Evolutionary conservation across 352 stramenopile genomes (phyloP).

Genomic region (Phytophthora ramorum): DNA sequence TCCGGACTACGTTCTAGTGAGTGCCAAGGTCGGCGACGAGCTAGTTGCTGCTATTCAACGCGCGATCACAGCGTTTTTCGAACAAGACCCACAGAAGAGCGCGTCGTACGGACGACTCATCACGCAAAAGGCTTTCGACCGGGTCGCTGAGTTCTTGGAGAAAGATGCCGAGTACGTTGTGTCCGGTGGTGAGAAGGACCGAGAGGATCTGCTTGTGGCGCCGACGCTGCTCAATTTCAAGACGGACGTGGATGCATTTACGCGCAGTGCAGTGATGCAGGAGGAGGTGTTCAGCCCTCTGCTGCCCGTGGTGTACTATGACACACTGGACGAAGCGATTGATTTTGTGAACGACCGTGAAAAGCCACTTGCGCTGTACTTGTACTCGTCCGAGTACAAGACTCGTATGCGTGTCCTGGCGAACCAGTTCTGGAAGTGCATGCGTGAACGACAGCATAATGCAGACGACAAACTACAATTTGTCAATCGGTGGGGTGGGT

Average conservation of each 20-base stretch:
- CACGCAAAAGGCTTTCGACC: slow-evolving; percentile 58
- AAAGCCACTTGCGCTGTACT: slow-evolving; percentile 89
- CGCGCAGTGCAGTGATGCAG: slow-evolving; percentile 73
- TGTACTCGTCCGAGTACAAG: slow-evolving; percentile 68
- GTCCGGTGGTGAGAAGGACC: slow-evolving; percentile 67
- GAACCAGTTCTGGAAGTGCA: slow-evolving; percentile 60
- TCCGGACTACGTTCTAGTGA: slow-evolving; percentile 93
- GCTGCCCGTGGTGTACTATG: slow-evolving; percentile 91
- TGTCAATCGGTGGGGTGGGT: slow-evolving; percentile 88
- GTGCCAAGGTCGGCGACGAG: slow-evolving; percentile 67
- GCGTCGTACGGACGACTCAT: slow-evolving; percentile 72
- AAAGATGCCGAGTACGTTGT: slow-evolving; percentile 62
- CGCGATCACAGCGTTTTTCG: slow-evolving; percentile 60
- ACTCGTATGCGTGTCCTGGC: slow-evolving; percentile 37
- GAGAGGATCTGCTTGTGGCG: slow-evolving; percentile 76
- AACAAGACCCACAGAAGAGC: slow-evolving; percentile 51
- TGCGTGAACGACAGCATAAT: slow-evolving; percentile 89
- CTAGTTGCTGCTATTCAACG: slow-evolving; percentile 55
- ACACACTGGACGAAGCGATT: slow-evolving; percentile 45
- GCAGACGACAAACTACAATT: slow-evolving; percentile 63
- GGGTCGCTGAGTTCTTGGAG: slow-evolving; percentile 64
- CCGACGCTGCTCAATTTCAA: slow-evolving; percentile 93
- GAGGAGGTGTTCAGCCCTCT: slow-evolving; percentile 98
- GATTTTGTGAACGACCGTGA: slow-evolving; percentile 53
- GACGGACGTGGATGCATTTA: slow-evolving; percentile 55